These are phyloP conservation scores for Rhizophora mangle DNA, from an alignment of 345 rosid species.

Conservation along the genomic window DNA sequence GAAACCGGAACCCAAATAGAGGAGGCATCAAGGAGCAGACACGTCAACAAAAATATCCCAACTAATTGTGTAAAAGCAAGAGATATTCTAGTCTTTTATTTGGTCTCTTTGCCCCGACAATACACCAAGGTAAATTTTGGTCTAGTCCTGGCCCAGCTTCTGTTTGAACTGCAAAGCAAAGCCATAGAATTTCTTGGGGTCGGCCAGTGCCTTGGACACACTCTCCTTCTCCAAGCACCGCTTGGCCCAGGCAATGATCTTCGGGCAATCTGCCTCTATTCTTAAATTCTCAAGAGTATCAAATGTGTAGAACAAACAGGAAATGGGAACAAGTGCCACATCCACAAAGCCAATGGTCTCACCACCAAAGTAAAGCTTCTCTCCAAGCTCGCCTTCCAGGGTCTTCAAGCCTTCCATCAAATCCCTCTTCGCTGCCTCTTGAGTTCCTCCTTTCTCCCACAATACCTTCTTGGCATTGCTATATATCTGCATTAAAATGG, in stretches of 20 bases:
- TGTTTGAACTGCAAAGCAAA: not conserved
- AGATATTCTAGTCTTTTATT: too few relatives aligned
- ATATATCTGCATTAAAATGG: not conserved
- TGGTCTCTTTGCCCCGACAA: too few relatives aligned
- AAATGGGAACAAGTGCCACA: constrained; percentile 8
- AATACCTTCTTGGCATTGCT: constrained; percentile 2
- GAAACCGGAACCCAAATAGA: too few relatives aligned
- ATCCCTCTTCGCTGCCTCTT: constrained; percentile 1
- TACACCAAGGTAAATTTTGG: not conserved
- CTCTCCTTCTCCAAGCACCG: constrained; percentile 15
- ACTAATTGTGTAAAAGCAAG: too few relatives aligned
- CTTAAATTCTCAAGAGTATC: constrained; percentile 4
- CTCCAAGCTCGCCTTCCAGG: constrained; percentile 10
- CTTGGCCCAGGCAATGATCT: constrained; percentile 9
- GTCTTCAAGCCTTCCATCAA: constrained; percentile 1
- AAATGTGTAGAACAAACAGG: not conserved
- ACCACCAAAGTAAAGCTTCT: constrained; percentile 1
- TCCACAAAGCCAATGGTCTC: constrained; percentile 11
- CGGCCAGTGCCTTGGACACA: constrained; percentile 9
- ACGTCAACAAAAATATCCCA: too few relatives aligned
- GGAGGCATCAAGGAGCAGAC: too few relatives aligned
- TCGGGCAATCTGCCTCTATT: constrained; percentile 12
- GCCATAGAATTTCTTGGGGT: not conserved
- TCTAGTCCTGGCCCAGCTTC: not conserved
- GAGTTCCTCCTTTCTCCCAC: constrained; percentile 3